A percentile compares a stretch with the other conserved stretches of the same genome.
Conservation (phyloP, 2,329 filamentous ascomycete genomes). For the Dendrostoma leiphaemia region DNA sequence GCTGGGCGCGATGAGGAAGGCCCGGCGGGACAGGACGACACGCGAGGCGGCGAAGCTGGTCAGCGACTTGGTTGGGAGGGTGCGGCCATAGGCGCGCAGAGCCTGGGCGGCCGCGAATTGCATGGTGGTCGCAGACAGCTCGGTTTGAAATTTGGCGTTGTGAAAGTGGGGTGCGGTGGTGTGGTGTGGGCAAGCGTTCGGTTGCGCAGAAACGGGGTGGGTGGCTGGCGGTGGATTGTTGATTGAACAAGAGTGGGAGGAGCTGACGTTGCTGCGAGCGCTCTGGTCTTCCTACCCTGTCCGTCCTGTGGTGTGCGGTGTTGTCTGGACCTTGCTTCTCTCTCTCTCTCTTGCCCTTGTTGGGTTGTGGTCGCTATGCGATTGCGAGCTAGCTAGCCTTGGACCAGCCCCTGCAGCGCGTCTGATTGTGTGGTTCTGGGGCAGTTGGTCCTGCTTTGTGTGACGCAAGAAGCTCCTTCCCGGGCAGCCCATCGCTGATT, state of each 20-base stretch:
- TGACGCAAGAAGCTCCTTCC: conserved; percentile 10
- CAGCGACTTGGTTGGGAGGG: conserved; percentile 9
- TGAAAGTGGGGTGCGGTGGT: not conserved
- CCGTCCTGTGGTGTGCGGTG: not conserved
- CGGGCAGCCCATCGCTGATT: not conserved
- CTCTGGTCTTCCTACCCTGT: not conserved
- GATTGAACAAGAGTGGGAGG: not conserved
- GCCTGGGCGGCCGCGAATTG: conserved; percentile 8
- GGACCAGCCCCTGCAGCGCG: not conserved
- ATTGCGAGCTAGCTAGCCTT: not conserved
- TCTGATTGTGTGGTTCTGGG: not conserved
- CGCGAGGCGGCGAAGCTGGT: conserved; percentile 9
- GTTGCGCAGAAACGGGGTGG: not conserved
- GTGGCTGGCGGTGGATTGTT: not conserved
- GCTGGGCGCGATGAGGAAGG: conserved; percentile 15
- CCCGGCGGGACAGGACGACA: conserved; percentile 8
- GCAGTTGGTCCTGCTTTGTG: not conserved
- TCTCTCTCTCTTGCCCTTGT: not conserved
- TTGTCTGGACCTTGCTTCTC: not conserved
- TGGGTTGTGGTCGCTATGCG: not conserved
- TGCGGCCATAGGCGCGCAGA: conserved; percentile 11
- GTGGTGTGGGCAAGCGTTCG: not conserved
- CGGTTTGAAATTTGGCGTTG: not conserved
- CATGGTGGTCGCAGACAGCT: conserved; percentile 10
- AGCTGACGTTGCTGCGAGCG: not conserved